Conservation (phyloP, 345 rosid species). For the Lumnitzera racemosa region DNA sequence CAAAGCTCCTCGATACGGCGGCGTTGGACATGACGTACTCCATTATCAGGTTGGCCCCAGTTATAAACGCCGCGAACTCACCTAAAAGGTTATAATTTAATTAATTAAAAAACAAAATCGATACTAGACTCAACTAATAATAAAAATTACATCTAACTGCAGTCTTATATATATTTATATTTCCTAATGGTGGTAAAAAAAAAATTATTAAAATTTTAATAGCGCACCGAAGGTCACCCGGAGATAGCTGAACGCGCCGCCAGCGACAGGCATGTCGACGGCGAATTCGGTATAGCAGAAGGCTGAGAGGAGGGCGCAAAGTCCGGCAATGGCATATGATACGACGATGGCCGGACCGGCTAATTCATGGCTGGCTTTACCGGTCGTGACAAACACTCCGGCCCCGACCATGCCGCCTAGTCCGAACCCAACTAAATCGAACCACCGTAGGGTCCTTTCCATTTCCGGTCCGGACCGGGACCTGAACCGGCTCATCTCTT, state of each 20-base stretch:
- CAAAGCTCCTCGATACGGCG: slow-evolving; percentile 75
- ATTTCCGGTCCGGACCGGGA: slow-evolving; percentile 58
- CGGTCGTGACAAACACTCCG: slow-evolving; percentile 83
- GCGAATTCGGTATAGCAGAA: slow-evolving; percentile 98
- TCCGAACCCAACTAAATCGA: slow-evolving; percentile 77
- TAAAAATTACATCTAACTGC: no score
- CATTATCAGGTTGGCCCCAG: slow-evolving; percentile 81
- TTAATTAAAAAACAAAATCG: neutral
- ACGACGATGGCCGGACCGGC: slow-evolving; percentile 81
- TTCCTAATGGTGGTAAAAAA: no score
- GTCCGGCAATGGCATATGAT: slow-evolving; percentile 93
- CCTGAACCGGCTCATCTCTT: slow-evolving; percentile 58
- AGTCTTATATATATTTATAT: no score
- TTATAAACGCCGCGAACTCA: slow-evolving; percentile 77
- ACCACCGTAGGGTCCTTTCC: slow-evolving; percentile 75
- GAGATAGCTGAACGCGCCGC: slow-evolving; percentile 93
- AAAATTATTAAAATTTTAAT: neutral
- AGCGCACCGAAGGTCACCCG: slow-evolving; percentile 74
- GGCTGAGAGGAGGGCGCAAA: slow-evolving; percentile 92
- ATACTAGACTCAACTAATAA: neutral
- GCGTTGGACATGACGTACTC: slow-evolving; percentile 96
- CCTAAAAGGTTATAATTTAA: slow-evolving; percentile 24
- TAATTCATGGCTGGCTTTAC: slow-evolving; percentile 42
- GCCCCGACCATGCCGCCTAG: slow-evolving; percentile 99
- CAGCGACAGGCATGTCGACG: slow-evolving; percentile 95